These are phyloP conservation scores for Neurospora sp. DNA, from an alignment of 495 filamentous ascomycete genomes.

Conservation along the genomic window DNA sequence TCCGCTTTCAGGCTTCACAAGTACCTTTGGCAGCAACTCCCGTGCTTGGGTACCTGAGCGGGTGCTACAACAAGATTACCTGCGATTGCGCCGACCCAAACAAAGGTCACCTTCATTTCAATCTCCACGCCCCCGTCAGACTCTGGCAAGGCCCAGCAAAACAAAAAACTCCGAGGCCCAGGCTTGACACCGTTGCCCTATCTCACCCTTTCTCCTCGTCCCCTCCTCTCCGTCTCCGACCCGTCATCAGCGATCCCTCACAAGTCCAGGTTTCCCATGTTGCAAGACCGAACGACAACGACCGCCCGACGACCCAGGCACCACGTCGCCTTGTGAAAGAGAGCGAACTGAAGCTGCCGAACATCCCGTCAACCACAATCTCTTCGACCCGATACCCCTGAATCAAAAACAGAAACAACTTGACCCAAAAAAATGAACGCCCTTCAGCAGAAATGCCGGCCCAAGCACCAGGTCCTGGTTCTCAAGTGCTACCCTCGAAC, in stretches of 20 bases:
- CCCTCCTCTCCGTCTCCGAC: background rate
- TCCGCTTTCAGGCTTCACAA: background rate
- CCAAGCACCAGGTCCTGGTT: constrained; percentile 87
- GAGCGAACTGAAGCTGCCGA: background rate
- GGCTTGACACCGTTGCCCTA: background rate
- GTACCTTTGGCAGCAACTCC: background rate
- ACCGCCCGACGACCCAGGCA: background rate
- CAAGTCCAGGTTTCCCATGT: background rate
- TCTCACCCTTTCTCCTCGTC: background rate
- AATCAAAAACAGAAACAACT: background rate
- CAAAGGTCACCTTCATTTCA: background rate
- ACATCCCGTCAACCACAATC: background rate
- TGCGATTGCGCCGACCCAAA: background rate
- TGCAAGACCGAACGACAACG: background rate
- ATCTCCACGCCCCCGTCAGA: background rate
- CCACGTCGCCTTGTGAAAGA: background rate
- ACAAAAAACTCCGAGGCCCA: background rate
- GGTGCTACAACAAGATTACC: background rate
- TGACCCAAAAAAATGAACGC: constrained; percentile 38
- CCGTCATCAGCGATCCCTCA: background rate
- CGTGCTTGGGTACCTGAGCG: background rate
- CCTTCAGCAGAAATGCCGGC: constrained; percentile 53
- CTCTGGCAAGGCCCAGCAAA: background rate
- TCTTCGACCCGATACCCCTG: background rate
- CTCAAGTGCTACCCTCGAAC: constrained; percentile 89